Evolutionary conservation across 2,329 filamentous ascomycete genomes (phyloP), one percentile per base, ranked within the genome.

Genomic region (Colletotrichum cereale): DNA sequence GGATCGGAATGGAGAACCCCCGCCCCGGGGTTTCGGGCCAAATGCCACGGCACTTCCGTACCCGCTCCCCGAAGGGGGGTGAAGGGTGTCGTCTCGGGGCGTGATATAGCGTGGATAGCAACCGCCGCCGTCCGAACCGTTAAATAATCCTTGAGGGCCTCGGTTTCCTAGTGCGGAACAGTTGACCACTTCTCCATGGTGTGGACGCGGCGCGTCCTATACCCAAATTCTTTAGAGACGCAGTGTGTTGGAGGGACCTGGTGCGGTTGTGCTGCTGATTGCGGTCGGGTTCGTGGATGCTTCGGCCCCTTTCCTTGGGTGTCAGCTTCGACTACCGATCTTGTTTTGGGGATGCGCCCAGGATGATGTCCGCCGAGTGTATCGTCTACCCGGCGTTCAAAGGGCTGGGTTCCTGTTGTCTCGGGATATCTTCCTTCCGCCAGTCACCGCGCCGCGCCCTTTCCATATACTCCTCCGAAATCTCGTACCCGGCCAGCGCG

Each of bases 401-500:
- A 55, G 50, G 40, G 40, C 29, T 4, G 29, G 50, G 18, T 31
- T 16, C 21, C 6, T 24, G 6, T 38, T 36, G 34, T 24, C 53
- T 55, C 29, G 31, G 31, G 21, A 3, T 26, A 38, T 56, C 53
- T 14, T 56, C 56, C 31, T 12, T 48, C 58, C 29, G 38, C 58
- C 42, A 62, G 29, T 62, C 29, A 21, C 58, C 29, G n/a, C 58
- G 42, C 7, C 42, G 58, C 14, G 42, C 58, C 29, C 58, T 62
- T 18, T 62, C 58, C 12, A 62, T 11, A 48, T 38, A 61, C 31
- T 62, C 6, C 3, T 10, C 34, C 44, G 36, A 2, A 36, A 66
- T 38, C 55, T 47, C 55, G 26, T 56, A 62, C 56, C 57, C 64
- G 31, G 36, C 24, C 66, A 57, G 50, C 40, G 16, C 21, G 11